Conservation (phyloP, 768 basidiomycete genomes). For the Tricholoma terreum region DNA sequence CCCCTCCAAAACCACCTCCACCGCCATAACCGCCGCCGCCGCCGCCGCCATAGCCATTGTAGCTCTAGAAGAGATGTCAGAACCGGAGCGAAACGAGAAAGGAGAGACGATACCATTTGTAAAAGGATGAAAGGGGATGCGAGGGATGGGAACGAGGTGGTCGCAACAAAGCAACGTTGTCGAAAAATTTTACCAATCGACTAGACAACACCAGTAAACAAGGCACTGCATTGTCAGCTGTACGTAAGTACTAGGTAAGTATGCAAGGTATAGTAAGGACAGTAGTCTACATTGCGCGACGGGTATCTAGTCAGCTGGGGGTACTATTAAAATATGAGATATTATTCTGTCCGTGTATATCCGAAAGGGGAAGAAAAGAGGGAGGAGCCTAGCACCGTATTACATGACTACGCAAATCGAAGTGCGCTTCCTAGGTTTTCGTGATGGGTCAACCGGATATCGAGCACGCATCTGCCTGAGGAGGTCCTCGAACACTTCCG, state of each 20-base stretch:
- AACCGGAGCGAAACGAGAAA: neutral
- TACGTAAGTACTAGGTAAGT: neutral
- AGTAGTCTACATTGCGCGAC: constrained; percentile 8
- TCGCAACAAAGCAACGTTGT: constrained; percentile 14
- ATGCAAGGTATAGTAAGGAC: constrained; percentile 11
- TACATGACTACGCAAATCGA: constrained; percentile 44
- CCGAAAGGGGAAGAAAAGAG: neutral
- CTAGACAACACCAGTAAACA: constrained; percentile 25
- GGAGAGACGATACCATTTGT: constrained; percentile 24
- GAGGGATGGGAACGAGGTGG: constrained; percentile 17
- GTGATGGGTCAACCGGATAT: constrained; percentile 51
- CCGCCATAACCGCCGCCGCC: constrained; percentile 36
- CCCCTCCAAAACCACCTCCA: constrained; percentile 47
- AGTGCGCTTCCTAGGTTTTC: constrained; percentile 32
- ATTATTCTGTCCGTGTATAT: constrained; percentile 14
- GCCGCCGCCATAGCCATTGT: constrained; percentile 34
- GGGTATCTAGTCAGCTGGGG: constrained; percentile 18
- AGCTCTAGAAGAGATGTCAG: constrained; percentile 31
- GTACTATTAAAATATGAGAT: constrained; percentile 16
- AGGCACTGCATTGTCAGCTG: constrained; percentile 15
- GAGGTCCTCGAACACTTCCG: constrained; percentile 75
- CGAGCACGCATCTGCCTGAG: constrained; percentile 68
- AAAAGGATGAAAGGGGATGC: constrained; percentile 14
- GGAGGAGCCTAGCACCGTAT: constrained; percentile 1
- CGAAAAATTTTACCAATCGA: constrained; percentile 19